phyloP scores from a whole-genome alignment of 2,329 filamentous ascomycete species.

The Penicillium fuscoglaucum region DNA sequence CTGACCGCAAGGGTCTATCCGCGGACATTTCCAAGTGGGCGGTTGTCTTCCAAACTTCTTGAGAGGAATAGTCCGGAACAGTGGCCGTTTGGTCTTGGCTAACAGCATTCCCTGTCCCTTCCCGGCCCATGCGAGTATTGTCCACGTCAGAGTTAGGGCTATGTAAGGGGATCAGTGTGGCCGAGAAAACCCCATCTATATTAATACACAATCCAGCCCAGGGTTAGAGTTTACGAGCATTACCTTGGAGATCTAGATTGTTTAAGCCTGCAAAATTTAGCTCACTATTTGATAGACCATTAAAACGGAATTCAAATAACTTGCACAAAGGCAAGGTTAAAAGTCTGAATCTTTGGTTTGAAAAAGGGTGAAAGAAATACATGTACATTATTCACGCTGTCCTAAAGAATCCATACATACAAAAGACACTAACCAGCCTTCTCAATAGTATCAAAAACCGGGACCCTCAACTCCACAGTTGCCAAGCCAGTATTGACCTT shows the following conservation, averaged over 20 bases:
- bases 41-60: neutral
- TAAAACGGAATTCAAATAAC: neutral
- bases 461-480: neutral
- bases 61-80: neutral
- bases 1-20: too few species aligned
- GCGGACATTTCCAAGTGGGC: neutral
- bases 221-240: too few species aligned
- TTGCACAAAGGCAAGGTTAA: neutral
- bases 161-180: neutral
- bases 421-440: neutral
- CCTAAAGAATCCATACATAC: neutral
- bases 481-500: too few species aligned
- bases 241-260: too few species aligned
- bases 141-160: neutral
- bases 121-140: neutral
- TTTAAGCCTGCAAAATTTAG: neutral
- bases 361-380: neutral
- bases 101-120: too few species aligned
- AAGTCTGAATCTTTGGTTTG: fast-evolving
- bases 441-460: too few species aligned
- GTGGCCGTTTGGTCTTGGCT: neutral
- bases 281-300: too few species aligned
- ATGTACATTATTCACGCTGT: neutral
- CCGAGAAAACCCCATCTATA: too few species aligned
- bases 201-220: neutral